phyloP scores from a whole-genome alignment of 352 stramenopile genomes.

The Globisporangium nodosum region DNA sequence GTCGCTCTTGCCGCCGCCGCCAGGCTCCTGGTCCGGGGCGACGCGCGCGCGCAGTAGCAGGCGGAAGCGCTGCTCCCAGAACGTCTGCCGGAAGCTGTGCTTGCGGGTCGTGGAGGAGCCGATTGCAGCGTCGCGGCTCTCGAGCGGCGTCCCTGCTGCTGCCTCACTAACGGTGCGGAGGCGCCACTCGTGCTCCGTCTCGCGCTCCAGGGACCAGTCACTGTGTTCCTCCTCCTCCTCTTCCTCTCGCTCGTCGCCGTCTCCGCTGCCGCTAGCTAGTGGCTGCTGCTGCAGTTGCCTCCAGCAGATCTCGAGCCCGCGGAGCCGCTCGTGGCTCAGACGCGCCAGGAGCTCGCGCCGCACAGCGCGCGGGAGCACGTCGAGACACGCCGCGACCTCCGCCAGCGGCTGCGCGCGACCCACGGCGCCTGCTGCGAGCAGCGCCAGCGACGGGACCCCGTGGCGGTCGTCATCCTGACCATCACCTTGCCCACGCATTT shows the following conservation, averaged over 20 bases:
- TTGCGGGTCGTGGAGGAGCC: constrained; percentile 11
- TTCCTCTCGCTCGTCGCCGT: not conserved
- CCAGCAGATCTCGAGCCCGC: constrained; percentile 34
- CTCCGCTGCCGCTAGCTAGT: not conserved
- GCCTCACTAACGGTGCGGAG: constrained; percentile 1
- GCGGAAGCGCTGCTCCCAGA: constrained; percentile 62
- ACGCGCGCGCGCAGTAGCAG: constrained; percentile 30
- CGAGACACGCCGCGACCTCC: constrained; percentile 33
- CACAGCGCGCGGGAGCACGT: constrained; percentile 33
- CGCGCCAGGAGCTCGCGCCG: constrained; percentile 35
- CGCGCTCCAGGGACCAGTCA: constrained; percentile 11
- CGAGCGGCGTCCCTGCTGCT: not conserved
- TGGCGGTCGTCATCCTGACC: too few relatives aligned
- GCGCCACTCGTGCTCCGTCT: constrained; percentile 15
- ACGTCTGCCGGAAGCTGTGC: constrained; percentile 35
- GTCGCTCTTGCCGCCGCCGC: not conserved
- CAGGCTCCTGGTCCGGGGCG: not conserved
- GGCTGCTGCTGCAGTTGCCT: constrained; percentile 7
- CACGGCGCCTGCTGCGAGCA: constrained; percentile 24
- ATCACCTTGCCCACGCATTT: too few relatives aligned
- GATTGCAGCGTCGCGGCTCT: not conserved
- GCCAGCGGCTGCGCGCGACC: constrained; percentile 27
- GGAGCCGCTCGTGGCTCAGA: constrained; percentile 35
- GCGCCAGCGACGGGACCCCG: constrained; percentile 14
- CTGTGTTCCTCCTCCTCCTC: constrained; percentile 8